Base-by-base conservation (phyloP, 208 protist species). In the Trypanosoma lewisi region DNA sequence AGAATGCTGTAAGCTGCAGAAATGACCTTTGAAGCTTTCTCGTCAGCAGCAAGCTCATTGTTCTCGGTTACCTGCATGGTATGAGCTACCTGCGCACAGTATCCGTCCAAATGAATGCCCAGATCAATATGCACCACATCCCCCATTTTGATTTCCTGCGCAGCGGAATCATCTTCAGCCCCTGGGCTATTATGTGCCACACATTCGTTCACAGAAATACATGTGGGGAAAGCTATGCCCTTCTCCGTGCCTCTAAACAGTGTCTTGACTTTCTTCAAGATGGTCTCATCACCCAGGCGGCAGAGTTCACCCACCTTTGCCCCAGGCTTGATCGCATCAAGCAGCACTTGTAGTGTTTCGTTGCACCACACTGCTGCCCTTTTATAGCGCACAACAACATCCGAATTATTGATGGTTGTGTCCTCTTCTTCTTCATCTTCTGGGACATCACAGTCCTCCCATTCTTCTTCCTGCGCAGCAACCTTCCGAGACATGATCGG, bases 81-180 rank as follows among this genome's bases (percentile, higher is more conserved):
- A 80, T 99, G 97, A 6, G 98, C 98, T 21, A 94, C 92, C 52
- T 97, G 75, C 14, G 97, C 93, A 64, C 95, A 94, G 89, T 97
- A 99, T 51, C 98, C 98, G 64, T 99, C 98, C 19, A 99, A 82
- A 36, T 99, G 98, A 54, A 95, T 89, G 54, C 98, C 98, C 6
- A 99, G 84, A 78, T 99, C 98, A 82, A 99, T 95, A 82, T 99
- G 99, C 45, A 99, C 97, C 9, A 99, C 80, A 80, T 99, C 98
- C 48, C 96, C 96, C 11, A 87, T 51, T 14, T 75, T 68, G 31
- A 93, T 82, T 67, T 87, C 87, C 63, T 94, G 82, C 21, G 96
- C 78, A 8, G 63, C 78, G 56, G 64, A 66, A 21, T 82, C 83
- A 33, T 99, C 95, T 31, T 61, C 83, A 49, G 67, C 58, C 12